A percentile compares a stretch with the other conserved stretches of the same genome.
Evolutionary conservation across 1,284 basidiomycete species (phyloP).

Genomic region (Trichosporon ovoides): DNA sequence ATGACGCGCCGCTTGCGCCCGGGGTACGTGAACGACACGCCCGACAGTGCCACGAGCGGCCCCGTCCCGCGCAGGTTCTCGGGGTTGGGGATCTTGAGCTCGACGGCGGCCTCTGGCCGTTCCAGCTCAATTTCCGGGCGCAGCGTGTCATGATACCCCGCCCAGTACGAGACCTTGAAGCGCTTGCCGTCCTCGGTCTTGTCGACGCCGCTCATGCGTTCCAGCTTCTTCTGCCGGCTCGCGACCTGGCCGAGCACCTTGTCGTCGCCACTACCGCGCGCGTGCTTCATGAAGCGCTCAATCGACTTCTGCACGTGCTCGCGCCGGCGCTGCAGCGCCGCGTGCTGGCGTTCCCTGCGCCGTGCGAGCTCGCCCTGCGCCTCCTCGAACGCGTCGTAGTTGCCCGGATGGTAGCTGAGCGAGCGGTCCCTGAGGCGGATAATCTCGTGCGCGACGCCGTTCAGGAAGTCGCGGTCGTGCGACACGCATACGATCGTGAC

Average conservation of each 20-base stretch:
- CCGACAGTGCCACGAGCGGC: conserved; percentile 55
- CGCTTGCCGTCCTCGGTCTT: conserved; percentile 52
- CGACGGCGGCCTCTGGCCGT: conserved; percentile 52
- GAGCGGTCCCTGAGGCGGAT: conserved; percentile 59
- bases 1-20: conserved; percentile 49
- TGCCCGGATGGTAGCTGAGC: conserved; percentile 52
- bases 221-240: conserved; percentile 60
- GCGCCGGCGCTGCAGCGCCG: conserved; percentile 57
- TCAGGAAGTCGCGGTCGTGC: conserved; percentile 67
- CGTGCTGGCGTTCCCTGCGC: conserved; percentile 55
- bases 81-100: conserved; percentile 53
- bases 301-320: conserved; percentile 44
- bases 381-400: conserved; percentile 23
- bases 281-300: conserved; percentile 19
- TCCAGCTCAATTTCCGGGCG: conserved; percentile 56
- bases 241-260: conserved; percentile 45
- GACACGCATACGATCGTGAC: conserved; percentile 58
- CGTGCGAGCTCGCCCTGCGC: conserved; percentile 39
- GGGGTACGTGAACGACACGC: conserved; percentile 53
- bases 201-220: conserved; percentile 58
- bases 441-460: conserved; percentile 62
- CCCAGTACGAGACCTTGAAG: conserved; percentile 60
- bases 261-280: conserved; percentile 12
- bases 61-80: conserved; percentile 54
- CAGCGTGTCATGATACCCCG: conserved; percentile 52